Base-by-base conservation (phyloP, 139 green algal species). In the Chara braunii region DNA sequence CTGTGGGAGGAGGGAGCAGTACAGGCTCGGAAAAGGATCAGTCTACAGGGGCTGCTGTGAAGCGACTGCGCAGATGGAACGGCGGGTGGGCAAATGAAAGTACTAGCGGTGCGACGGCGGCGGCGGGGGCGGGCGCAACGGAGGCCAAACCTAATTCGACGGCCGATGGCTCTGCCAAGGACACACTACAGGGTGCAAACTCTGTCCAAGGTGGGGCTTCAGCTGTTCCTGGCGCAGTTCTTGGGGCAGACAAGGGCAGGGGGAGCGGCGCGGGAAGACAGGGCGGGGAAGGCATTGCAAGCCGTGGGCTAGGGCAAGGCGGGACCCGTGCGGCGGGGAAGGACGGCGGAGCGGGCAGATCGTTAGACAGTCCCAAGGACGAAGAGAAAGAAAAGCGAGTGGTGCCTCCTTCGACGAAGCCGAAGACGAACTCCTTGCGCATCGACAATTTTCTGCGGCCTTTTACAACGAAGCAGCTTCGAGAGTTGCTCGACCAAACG, bases 401-500 rank as follows among this genome's bases (percentile, higher is more conserved):
- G n/a, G 63, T 71, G 3, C 65, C 54, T 3, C 35, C 65, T 26
- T 9, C 65, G 9, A 12, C 18, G 30, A 42, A 60, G 31, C 33
- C 65, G 32, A 28, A 24, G 12, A 64, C 65, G 4, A n/a, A 26
- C 28, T 72, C 83, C 2, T 67, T 95, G 61, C 81, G 68, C 24
- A 87, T 95, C 24, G 72, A 86, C 36, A 81, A 83, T 65, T 87
- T 95, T 37, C 76, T 88, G 26, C 76, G 88, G 5, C 88, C 88
- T 1, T 91, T 94, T 68, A 86, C 75, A 0, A 81, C 87, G 60
- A 35, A 55, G 31, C 36, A 65, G 48, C 7, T 69, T 28, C 24
- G 66, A 57, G 32, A 82, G 59, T 60, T 78, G 52, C 60, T 78
- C 26, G 3, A 2, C 2, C 29, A 26, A 30, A 71, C 22, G 33